Evolutionary conservation across 2,329 filamentous ascomycete species (phyloP), one percentile per base, ranked within the genome.

Genomic region (Chrysosporium queenslandicum): DNA sequence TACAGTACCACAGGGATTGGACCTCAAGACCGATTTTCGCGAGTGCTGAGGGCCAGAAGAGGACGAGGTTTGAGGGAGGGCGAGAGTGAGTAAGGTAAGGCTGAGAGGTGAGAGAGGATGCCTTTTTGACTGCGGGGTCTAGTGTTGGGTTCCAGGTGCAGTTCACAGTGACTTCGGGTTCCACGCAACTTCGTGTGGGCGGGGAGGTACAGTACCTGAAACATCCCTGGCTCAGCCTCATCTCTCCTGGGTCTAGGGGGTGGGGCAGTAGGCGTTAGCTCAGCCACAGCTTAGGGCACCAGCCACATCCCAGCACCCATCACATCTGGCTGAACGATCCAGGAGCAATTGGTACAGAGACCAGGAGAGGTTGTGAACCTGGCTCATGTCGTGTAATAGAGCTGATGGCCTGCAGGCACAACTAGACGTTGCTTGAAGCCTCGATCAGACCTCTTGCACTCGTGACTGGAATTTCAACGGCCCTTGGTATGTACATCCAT

Each of bases 161-260:
- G 40, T 43, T 27, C 23, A 18, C 3, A 43, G 40, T 47, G 32
- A 41, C 46, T 29, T 40, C 6, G 21, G 46, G 11, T 23, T 18
- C 23, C 46, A 25, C 2, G 25, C 34, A 21, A 29, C 6, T 40
- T 49, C 41, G 25, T 34, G 4, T 2, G 21, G 6, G 18, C 8
- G n/a, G 1, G 6, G 3, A 49, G 16, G 34, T 49, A 49, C 36
- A 34, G 11, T n/a, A 16, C n/a, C n/a, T n/a, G n/a, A n/a, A 8
- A 7, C 29, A 37, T 47, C 43, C 46, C 21, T 46, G 32, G 46
- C 32, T 48, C 46, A 40, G 32, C 46, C 46, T 48, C 46, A 48
- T 9, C 9, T 6, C 30, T 36, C 46, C 34, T 48, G 30, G 32
- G 14, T 20, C 6, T 6, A n/a, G n/a, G n/a, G 30, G 20, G 18